These are phyloP conservation scores for Spinellus fusiger DNA, from an alignment of 192 early-diverging fungal species.

Conservation along the genomic window DNA sequence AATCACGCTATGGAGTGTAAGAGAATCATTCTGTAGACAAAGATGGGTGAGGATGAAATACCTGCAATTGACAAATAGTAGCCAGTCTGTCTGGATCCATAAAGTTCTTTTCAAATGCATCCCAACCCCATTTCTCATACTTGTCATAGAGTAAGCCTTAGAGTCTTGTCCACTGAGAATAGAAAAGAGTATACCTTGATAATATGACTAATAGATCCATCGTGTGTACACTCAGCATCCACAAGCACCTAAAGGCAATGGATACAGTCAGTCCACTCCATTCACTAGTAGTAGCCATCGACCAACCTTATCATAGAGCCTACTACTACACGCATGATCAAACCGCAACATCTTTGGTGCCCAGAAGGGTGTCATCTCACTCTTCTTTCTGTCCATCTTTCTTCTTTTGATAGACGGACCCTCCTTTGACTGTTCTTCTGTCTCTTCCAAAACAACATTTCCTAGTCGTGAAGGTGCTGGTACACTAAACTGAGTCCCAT, in stretches of 20 bases:
- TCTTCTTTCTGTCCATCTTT: conserved; percentile 6
- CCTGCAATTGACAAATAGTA: conserved; percentile 59
- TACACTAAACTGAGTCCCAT: conserved; percentile 77
- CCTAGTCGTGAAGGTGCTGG: conserved; percentile 57
- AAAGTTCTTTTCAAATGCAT: conserved; percentile 71
- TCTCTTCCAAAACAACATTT: not conserved
- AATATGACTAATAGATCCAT: conserved; percentile 80
- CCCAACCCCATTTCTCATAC: conserved; percentile 78
- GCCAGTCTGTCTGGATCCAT: conserved; percentile 55
- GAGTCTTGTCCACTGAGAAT: not conserved
- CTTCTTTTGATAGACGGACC: conserved; percentile 8
- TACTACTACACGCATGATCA: conserved; percentile 61
- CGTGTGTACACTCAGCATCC: conserved; percentile 79
- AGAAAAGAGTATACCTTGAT: conserved; percentile 42
- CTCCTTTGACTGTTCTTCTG: not conserved
- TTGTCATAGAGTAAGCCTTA: conserved; percentile 14
- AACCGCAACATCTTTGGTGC: conserved; percentile 62
- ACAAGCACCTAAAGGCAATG: conserved; percentile 38
- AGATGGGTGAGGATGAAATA: conserved; percentile 14
- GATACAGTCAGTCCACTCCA: not conserved
- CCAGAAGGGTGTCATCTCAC: conserved; percentile 57
- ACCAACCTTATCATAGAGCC: conserved; percentile 50
- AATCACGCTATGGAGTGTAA: conserved; percentile 39
- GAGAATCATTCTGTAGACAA: not conserved
- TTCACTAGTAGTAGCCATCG: not conserved